Evolutionary conservation across 805 yeast species (phyloP).

Genomic region (Grigorovia jiainica): DNA sequence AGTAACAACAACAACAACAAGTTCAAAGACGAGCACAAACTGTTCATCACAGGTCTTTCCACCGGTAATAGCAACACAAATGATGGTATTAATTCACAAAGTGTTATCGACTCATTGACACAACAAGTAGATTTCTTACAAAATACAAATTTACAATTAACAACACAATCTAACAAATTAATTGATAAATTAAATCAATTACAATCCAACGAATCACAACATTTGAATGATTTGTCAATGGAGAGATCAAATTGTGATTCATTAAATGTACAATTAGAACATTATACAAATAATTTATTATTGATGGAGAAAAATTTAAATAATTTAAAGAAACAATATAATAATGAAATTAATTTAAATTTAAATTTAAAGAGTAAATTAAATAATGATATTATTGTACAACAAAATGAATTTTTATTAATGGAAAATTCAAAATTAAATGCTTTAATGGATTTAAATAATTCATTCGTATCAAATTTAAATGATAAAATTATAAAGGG

Average conservation of each 20-base stretch:
- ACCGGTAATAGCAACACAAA: background rate
- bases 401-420: background rate
- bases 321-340: conserved; percentile 5
- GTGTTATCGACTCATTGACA: conserved; percentile 37
- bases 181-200: conserved; percentile 41
- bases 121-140: conserved; percentile 45
- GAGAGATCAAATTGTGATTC: conserved; percentile 73
- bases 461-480: too few species aligned
- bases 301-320: conserved; percentile 47
- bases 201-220: conserved; percentile 35
- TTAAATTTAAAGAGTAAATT: conserved; percentile 1
- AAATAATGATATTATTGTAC: background rate
- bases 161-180: conserved; percentile 38
- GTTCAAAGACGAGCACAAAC: background rate
- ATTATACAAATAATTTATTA: conserved; percentile 45
- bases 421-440: conserved; percentile 11
- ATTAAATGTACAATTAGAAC: conserved; percentile 36
- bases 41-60: background rate
- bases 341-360: conserved; percentile 1
- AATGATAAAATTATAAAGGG: too few species aligned
- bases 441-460: conserved; percentile 12
- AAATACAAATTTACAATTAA: conserved; percentile 28
- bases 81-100: conserved; percentile 3
- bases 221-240: conserved; percentile 45
- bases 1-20: background rate